Conservation (phyloP, 2,329 filamentous ascomycete genomes). For the Fusarium multiceps region DNA sequence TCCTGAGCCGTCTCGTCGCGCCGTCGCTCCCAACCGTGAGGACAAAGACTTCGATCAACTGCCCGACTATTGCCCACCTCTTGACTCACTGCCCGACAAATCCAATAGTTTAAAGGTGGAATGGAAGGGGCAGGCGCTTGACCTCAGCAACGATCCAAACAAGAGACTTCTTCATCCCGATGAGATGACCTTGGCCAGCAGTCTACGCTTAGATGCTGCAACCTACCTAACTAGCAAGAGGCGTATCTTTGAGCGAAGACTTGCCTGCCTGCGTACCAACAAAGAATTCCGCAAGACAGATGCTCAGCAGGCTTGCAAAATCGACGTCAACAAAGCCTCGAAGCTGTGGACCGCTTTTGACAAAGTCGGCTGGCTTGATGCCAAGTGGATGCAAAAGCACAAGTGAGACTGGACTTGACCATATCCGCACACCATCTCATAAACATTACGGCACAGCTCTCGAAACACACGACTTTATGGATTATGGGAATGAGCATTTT, state of each 20-base stretch:
- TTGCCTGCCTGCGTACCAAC: conserved; percentile 72
- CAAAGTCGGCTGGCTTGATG: conserved; percentile 83
- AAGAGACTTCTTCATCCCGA: conserved; percentile 78
- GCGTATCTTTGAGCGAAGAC: conserved; percentile 83
- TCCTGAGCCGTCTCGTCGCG: conserved; percentile 63
- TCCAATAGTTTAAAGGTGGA: conserved; percentile 82
- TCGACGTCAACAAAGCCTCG: conserved; percentile 97
- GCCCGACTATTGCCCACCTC: conserved; percentile 77
- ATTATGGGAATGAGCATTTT: conserved; percentile 30
- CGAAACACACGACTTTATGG: conserved; percentile 23
- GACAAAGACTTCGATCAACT: conserved; percentile 83
- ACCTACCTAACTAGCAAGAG: conserved; percentile 94
- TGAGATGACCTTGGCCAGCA: conserved; percentile 80
- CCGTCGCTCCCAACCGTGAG: conserved; percentile 75
- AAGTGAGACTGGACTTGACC: conserved; percentile 40
- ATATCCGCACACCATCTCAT: not conserved
- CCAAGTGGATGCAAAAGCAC: conserved; percentile 56
- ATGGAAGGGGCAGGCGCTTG: conserved; percentile 84
- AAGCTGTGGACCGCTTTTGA: conserved; percentile 93
- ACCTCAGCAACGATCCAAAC: conserved; percentile 79
- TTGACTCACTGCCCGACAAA: conserved; percentile 72
- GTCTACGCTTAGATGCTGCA: conserved; percentile 83
- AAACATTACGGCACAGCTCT: conserved; percentile 6
- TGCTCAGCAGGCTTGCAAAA: conserved; percentile 96
- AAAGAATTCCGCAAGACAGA: conserved; percentile 96